Percentiles rank a stretch among this genome's conserved stretches.
Evolutionary conservation across 257 asterid species (phyloP).

Genomic region (Nicotiana obtusifolia): DNA sequence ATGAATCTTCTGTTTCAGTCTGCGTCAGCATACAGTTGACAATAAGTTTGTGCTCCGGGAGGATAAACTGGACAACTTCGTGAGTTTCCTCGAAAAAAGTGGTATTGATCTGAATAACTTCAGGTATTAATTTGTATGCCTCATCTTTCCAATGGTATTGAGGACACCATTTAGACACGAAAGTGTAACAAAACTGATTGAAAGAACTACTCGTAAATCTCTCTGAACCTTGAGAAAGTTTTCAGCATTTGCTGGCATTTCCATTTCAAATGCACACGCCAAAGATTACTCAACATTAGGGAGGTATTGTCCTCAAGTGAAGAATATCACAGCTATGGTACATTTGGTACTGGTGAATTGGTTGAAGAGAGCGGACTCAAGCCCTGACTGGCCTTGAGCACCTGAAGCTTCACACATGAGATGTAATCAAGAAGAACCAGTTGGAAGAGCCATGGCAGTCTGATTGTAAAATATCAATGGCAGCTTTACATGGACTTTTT

Average conservation of each 20-base stretch:
- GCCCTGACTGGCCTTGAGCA: background rate
- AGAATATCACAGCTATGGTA: constrained; percentile 3
- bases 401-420: background rate
- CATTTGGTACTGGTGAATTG: background rate
- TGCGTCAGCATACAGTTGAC: constrained; percentile 46
- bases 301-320: constrained; percentile 9
- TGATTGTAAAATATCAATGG: too few relatives aligned
- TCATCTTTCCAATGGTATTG: background rate
- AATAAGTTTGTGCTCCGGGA: constrained; percentile 37
- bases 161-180: too few relatives aligned
- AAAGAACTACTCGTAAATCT: too few relatives aligned
- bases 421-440: background rate
- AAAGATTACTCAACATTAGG: background rate
- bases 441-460: background rate
- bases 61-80: constrained; percentile 34
- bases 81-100: constrained; percentile 28
- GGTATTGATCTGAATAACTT: constrained; percentile 35
- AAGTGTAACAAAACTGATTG: too few relatives aligned
- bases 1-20: constrained; percentile 19
- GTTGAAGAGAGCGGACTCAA: background rate
- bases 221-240: too few relatives aligned
- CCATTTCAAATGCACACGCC: background rate
- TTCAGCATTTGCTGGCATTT: too few relatives aligned
- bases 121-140: constrained; percentile 21
- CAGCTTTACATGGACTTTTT: constrained; percentile 1